Conservation (phyloP, 768 basidiomycete species). For the Leccinum boreale region DNA sequence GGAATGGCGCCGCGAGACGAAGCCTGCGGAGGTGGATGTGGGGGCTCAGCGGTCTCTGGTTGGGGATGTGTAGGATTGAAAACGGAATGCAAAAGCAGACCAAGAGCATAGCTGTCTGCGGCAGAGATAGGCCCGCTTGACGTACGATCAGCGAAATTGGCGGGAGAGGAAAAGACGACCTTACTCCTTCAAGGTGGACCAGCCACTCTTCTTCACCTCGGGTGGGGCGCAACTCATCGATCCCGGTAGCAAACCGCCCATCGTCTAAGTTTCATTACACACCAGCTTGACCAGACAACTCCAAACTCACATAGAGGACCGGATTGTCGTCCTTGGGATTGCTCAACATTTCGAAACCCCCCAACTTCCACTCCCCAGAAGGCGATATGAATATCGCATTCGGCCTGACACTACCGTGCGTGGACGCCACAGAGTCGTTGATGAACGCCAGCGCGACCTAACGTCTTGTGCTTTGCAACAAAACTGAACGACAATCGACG, state of each 20-base stretch:
- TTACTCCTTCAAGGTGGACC: conserved; percentile 81
- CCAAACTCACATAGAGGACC: conserved; percentile 69
- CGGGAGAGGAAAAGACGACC: conserved; percentile 8
- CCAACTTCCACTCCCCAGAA: conserved; percentile 95
- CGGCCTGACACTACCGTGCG: conserved; percentile 77
- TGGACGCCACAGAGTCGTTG: conserved; percentile 78
- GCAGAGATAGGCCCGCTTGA: conserved; percentile 52
- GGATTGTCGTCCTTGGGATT: conserved; percentile 75
- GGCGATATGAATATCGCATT: conserved; percentile 86
- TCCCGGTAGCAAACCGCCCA: conserved; percentile 63
- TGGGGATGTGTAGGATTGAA: conserved; percentile 84
- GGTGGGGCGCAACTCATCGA: conserved; percentile 65
- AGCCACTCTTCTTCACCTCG: conserved; percentile 86
- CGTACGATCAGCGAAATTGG: neutral
- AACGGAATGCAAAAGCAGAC: conserved; percentile 76
- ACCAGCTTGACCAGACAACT: neutral
- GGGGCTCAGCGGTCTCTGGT: conserved; percentile 65
- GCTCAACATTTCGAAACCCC: conserved; percentile 90
- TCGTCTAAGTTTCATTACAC: conserved; percentile 44
- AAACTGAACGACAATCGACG: neutral
- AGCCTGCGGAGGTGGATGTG: conserved; percentile 75
- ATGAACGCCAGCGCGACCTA: conserved; percentile 89
- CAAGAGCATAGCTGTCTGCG: conserved; percentile 85
- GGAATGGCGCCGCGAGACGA: conserved; percentile 80
- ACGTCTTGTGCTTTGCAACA: neutral